Base-by-base conservation (phyloP, 495 filamentous ascomycete species). In the Penicillium herquei region DNA sequence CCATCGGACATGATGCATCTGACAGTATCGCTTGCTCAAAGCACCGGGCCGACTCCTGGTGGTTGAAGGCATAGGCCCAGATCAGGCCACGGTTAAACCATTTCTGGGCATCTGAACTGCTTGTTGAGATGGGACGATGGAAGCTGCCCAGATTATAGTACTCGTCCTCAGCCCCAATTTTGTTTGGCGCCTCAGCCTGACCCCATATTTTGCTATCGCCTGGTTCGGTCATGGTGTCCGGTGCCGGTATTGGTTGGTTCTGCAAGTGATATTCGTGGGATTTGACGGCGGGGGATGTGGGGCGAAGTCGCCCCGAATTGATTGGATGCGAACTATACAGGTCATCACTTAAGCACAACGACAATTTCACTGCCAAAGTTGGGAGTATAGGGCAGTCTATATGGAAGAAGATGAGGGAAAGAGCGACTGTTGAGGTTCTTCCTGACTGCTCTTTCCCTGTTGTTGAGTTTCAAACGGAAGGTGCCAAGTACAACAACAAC, bases 51-150 rank as follows among this genome's bases (percentile, higher is more conserved):
- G 83, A 73, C 58, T 87, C 84, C 49, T 84, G 82, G 55, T 87
- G 84, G 65, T 88, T 86, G 72, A 88, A 88, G 26, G 66, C 80
- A 57, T 82, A 88, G 31, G 68, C 74, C 85, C 85, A 88, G 40
- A 84, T 76, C 0, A 88, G 71, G 8, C 83, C 84, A 1, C 83
- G 77, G 57, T 81, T 74, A 55, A 84, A 86, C 84, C 84, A 88
- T n/a, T 58, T 67, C 51, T 84, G 77, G 3, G 79, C 75, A 30
- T 74, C 70, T 3, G 55, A 21, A 63, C 57, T 79, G 16, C 17
- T 58, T 0, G 80, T 79, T 42, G 50, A 79, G 7, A 87, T 64
- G 9, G 67, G 52, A 21, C 82, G 76, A 39, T 72, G 62, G 49
- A 74, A 83, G 6, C 60, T 58, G n/a, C 85, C 85, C 1, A 88